These are phyloP conservation scores for Sordariomycetes sp. DNA, from an alignment of 2,329 filamentous ascomycete genomes.

Conservation along the genomic window DNA sequence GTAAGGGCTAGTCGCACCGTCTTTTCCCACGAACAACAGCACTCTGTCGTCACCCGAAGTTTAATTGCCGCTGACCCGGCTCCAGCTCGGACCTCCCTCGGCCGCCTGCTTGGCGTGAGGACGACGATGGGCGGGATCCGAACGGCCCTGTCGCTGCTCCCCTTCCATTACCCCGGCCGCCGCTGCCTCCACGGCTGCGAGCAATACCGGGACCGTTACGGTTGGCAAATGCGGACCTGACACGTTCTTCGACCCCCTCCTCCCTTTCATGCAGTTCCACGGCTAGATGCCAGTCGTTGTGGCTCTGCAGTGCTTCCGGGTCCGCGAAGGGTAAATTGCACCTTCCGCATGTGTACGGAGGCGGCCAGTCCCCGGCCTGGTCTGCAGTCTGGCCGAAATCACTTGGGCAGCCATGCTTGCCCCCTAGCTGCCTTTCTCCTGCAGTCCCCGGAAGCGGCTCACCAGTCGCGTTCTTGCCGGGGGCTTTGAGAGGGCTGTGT, in stretches of 20 bases:
- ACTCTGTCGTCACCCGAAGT: constrained; percentile 37
- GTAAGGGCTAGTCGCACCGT: background rate
- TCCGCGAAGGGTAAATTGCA: constrained; percentile 10
- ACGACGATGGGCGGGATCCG: background rate
- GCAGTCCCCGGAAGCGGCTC: background rate
- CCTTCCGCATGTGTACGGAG: constrained; percentile 3
- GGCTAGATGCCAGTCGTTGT: constrained; percentile 91
- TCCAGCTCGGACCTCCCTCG: constrained; percentile 29
- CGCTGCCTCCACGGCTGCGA: background rate
- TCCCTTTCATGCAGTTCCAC: constrained; percentile 65
- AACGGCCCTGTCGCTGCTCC: background rate
- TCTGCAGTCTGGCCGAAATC: constrained; percentile 6
- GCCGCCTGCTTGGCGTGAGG: constrained; percentile 13
- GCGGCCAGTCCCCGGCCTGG: background rate
- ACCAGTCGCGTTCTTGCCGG: background rate
- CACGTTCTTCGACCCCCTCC: constrained; percentile 31
- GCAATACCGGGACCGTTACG: background rate
- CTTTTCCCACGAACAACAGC: background rate
- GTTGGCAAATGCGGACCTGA: constrained; percentile 30
- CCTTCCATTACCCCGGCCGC: background rate
- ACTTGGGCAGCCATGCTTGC: constrained; percentile 5
- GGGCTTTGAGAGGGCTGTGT: background rate
- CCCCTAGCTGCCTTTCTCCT: background rate
- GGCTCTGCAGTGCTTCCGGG: constrained; percentile 55
- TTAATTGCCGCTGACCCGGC: constrained; percentile 49